Evolutionary conservation across 805 yeast species (phyloP).

Genomic region (Lipomyces starkeyi): DNA sequence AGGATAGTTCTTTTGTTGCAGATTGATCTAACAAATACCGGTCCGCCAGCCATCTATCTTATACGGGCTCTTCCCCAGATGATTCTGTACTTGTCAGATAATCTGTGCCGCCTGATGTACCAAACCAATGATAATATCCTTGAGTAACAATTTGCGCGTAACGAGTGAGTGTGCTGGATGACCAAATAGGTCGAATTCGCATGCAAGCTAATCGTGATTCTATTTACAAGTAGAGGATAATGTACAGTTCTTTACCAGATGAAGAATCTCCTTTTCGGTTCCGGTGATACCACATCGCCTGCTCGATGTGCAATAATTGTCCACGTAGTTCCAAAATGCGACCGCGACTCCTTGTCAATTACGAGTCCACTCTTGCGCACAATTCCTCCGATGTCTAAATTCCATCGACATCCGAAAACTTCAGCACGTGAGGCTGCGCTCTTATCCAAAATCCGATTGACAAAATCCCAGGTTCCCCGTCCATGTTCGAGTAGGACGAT

Average conservation of each 20-base stretch:
- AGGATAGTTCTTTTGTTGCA: too few relatives aligned
- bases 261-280: conserved; percentile 27
- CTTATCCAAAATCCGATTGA: conserved; percentile 80
- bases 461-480: conserved; percentile 75
- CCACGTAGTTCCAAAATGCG: conserved; percentile 88
- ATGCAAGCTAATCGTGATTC: background rate
- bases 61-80: background rate
- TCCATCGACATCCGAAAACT: conserved; percentile 98
- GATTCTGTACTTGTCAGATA: background rate
- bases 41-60: background rate
- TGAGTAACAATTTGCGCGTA: background rate
- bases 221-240: background rate
- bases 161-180: background rate
- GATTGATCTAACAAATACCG: background rate
- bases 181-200: too few relatives aligned
- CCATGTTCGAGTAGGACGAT: conserved; percentile 92
- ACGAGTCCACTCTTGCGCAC: conserved; percentile 84
- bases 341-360: conserved; percentile 76
- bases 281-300: conserved; percentile 33
- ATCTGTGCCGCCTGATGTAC: background rate
- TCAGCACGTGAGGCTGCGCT: conserved; percentile 82
- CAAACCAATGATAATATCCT: background rate
- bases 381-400: conserved; percentile 87
- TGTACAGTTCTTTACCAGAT: conserved; percentile 21
- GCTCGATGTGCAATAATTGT: conserved; percentile 33